These are phyloP conservation scores for Cercospora zeina DNA, from an alignment of 2,329 filamentous ascomycete species.

Conservation along the genomic window DNA sequence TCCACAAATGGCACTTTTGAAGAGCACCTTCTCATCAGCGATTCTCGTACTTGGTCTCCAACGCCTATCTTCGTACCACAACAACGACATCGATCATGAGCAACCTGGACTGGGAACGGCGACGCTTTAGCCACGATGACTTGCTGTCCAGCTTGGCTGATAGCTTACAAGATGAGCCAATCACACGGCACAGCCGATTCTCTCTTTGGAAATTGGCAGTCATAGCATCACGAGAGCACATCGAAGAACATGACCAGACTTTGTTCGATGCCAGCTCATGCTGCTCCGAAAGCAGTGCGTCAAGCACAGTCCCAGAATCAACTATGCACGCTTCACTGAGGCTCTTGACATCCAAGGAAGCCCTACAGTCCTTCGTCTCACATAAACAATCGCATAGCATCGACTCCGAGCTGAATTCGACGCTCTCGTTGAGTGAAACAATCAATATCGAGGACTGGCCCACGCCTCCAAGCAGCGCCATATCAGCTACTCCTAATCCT, in stretches of 20 bases:
- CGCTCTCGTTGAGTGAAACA: not conserved
- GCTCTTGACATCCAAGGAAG: not conserved
- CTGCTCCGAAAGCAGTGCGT: not conserved
- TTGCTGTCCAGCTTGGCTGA: not conserved
- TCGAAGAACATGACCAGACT: constrained; percentile 2
- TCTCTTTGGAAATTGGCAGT: constrained; percentile 7
- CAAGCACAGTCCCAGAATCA: not conserved
- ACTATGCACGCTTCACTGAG: not conserved
- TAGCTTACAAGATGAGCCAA: not conserved
- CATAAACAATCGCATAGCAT: constrained; percentile 6
- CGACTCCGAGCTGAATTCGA: constrained; percentile 5
- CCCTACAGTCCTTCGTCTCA: not conserved
- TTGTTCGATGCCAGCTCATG: constrained; percentile 12
- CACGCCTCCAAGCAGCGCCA: constrained; percentile 12
- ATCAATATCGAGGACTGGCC: constrained; percentile 13
- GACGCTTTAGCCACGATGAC: constrained; percentile 2
- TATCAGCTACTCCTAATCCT: constrained; percentile 2
- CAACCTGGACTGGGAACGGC: constrained; percentile 8
- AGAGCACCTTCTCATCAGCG: not conserved
- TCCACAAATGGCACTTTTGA: not conserved
- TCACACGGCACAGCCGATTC: constrained; percentile 10
- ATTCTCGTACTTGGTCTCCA: not conserved
- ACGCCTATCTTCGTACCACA: not conserved
- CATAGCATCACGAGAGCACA: not conserved
- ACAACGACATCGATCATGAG: constrained; percentile 3